phyloP scores from a whole-genome alignment of 2,329 filamentous ascomycete species.

The Fusarium sp. region DNA sequence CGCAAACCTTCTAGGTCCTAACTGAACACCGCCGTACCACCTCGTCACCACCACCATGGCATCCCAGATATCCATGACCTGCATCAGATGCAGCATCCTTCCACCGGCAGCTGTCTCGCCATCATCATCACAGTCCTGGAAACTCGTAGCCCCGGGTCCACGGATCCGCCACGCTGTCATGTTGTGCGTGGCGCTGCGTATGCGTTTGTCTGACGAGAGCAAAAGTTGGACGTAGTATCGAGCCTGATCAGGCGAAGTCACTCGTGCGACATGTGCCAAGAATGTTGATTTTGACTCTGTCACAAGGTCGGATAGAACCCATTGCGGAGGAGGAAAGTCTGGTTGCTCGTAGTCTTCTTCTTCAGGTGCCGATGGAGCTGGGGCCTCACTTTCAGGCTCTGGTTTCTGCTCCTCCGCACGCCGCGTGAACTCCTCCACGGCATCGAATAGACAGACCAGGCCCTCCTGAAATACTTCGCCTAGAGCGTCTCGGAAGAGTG shows the following conservation, averaged over 20 bases:
- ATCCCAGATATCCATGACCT: constrained; percentile 94
- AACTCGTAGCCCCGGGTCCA: constrained; percentile 62
- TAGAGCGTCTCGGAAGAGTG: constrained; percentile 73
- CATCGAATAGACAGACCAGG: constrained; percentile 86
- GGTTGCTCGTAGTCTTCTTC: constrained; percentile 22
- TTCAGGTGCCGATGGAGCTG: constrained; percentile 16
- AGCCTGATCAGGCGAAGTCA: constrained; percentile 76
- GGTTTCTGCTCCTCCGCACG: constrained; percentile 48
- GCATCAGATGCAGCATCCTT: constrained; percentile 86
- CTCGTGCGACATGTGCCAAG: constrained; percentile 77
- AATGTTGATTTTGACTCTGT: constrained; percentile 90
- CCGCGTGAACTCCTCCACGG: constrained; percentile 78
- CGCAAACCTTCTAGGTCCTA: constrained; percentile 89
- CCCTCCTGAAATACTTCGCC: constrained; percentile 75
- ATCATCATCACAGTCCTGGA: constrained; percentile 95
- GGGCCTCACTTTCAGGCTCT: constrained; percentile 41
- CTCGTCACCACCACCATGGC: constrained; percentile 91
- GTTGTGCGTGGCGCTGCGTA: constrained; percentile 90
- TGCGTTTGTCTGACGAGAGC: constrained; percentile 82
- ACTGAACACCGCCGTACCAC: constrained; percentile 92
- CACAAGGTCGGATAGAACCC: constrained; percentile 78
- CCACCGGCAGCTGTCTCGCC: constrained; percentile 93
- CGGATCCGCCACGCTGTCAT: constrained; percentile 93
- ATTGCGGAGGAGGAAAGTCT: constrained; percentile 53
- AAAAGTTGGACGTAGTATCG: constrained; percentile 77